phyloP scores from a whole-genome alignment of 1,284 basidiomycete genomes.

The Ganoderma multipileum region DNA sequence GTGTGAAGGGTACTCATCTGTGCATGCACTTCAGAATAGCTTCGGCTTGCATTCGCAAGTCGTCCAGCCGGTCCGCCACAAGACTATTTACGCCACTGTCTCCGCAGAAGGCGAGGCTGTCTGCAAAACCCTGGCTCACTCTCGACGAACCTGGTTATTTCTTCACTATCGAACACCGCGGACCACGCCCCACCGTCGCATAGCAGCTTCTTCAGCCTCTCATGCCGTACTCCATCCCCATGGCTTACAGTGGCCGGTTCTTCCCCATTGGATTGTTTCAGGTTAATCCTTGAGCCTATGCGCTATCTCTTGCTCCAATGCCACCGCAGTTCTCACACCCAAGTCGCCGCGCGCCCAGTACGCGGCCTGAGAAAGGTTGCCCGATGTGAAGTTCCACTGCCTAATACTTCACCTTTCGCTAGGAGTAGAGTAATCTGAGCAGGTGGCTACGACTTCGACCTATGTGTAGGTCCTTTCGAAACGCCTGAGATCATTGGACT shows the following conservation, averaged over 20 bases:
- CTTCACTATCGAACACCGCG: slow-evolving; percentile 69
- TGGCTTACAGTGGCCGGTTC: slow-evolving; percentile 50
- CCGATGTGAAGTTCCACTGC: slow-evolving; percentile 52
- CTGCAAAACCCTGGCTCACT: background rate
- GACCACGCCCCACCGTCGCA: background rate
- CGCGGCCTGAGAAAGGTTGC: slow-evolving; percentile 56
- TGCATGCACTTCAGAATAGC: background rate
- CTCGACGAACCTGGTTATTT: slow-evolving; percentile 30
- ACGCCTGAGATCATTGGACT: background rate
- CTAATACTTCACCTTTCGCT: slow-evolving; percentile 64
- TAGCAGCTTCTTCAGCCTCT: slow-evolving; percentile 4
- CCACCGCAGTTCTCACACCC: slow-evolving; percentile 14
- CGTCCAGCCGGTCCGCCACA: background rate
- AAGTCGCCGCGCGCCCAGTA: slow-evolving; percentile 63
- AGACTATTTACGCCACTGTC: slow-evolving; percentile 56
- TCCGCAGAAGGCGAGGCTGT: slow-evolving; percentile 35
- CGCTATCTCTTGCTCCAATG: background rate
- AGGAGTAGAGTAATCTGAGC: slow-evolving; percentile 60
- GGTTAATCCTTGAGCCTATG: slow-evolving; percentile 58
- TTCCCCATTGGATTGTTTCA: slow-evolving; percentile 54
- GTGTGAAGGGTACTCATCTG: background rate
- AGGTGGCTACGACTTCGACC: slow-evolving; percentile 41
- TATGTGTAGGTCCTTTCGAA: background rate
- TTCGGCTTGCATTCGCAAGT: background rate
- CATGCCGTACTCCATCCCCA: slow-evolving; percentile 36